Evolutionary conservation across 2,329 filamentous ascomycete species (phyloP).

Genomic region (Aspergillus tubingensis): DNA sequence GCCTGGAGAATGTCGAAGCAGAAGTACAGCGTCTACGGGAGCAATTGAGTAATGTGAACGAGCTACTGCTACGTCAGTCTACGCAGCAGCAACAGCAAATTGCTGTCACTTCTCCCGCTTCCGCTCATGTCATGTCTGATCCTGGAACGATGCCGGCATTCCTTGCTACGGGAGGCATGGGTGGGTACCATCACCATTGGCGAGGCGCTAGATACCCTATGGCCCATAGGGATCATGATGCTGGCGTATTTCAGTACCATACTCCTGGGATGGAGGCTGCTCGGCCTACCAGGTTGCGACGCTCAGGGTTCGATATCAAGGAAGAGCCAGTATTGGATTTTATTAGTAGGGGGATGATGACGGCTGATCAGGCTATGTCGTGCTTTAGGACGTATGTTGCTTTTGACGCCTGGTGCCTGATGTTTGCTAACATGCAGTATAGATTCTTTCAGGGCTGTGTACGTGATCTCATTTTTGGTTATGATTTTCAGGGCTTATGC

Average conservation of each 20-base stretch:
- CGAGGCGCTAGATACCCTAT: background rate
- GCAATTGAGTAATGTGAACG: constrained; percentile 31
- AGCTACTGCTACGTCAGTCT: constrained; percentile 18
- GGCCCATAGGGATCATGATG: background rate
- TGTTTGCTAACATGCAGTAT: background rate
- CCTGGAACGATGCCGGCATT: constrained; percentile 4
- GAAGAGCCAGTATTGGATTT: constrained; percentile 39
- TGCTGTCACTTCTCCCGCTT: background rate
- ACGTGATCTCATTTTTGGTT: constrained; percentile 1
- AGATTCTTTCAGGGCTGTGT: constrained; percentile 44
- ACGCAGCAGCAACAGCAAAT: background rate
- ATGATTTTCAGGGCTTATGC: background rate
- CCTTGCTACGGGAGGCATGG: background rate
- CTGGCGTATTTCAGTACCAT: background rate
- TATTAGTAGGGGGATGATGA: constrained; percentile 37
- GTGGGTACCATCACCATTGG: background rate
- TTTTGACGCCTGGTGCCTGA: background rate
- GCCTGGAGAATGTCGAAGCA: constrained; percentile 36
- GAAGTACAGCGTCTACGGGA: constrained; percentile 33
- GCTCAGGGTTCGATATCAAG: constrained; percentile 37
- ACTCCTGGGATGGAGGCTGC: background rate
- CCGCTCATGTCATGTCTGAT: constrained; percentile 1
- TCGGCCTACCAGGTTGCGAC: constrained; percentile 28
- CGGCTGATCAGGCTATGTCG: constrained; percentile 33
- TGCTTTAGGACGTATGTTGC: constrained; percentile 35